phyloP scores from a whole-genome alignment of 2,329 filamentous ascomycete species.

The Claviceps purpurea region DNA sequence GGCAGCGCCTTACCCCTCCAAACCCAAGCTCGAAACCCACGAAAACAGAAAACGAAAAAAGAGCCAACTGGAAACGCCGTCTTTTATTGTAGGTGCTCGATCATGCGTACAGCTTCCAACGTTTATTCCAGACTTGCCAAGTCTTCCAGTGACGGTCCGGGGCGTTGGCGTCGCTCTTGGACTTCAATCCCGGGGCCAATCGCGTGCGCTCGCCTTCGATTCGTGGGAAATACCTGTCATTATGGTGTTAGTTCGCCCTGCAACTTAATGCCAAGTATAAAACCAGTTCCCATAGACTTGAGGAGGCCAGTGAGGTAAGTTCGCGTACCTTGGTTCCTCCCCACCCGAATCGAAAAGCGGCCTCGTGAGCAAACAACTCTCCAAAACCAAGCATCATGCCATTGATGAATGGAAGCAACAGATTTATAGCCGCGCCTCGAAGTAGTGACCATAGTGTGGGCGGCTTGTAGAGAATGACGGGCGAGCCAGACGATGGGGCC shows the following conservation, averaged over 20 bases:
- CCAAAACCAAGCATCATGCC: conserved; percentile 97
- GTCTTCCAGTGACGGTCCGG: conserved; percentile 46
- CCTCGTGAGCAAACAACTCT: conserved; percentile 91
- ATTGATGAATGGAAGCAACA: conserved; percentile 92
- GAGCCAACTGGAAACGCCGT: neutral
- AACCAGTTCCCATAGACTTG: too few relatives aligned
- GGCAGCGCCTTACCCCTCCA: neutral
- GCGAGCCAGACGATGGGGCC: conserved; percentile 48
- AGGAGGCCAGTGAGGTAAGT: too few relatives aligned
- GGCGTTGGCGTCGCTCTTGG: conserved; percentile 48
- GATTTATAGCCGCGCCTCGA: conserved; percentile 83
- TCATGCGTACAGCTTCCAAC: neutral
- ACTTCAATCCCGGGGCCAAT: conserved; percentile 77
- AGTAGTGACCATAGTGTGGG: conserved; percentile 78
- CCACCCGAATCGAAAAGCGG: conserved; percentile 88
- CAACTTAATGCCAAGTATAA: neutral
- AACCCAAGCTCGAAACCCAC: neutral
- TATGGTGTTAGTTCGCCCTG: conserved; percentile 7
- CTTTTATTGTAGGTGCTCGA: neutral
- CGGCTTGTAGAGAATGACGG: conserved; percentile 75
- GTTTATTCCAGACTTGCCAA: conserved; percentile 55
- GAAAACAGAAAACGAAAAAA: neutral
- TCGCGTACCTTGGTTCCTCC: conserved; percentile 67
- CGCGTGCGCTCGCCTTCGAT: conserved; percentile 48
- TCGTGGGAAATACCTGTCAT: conserved; percentile 40